Conservation (phyloP, 1,284 basidiomycete species). For the Inonotus obliquus region DNA sequence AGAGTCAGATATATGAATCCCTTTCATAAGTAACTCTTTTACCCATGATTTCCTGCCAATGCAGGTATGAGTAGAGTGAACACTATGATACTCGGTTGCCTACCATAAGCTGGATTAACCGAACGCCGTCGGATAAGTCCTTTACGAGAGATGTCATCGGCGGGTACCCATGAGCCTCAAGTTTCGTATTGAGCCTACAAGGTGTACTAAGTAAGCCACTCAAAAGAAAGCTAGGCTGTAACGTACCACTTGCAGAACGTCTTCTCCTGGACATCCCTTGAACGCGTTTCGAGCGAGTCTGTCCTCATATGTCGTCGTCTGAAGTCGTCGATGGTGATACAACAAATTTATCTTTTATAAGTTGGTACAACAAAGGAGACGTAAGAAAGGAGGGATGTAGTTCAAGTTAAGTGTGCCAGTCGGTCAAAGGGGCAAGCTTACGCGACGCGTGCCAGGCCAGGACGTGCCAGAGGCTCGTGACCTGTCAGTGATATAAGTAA, state of each 20-base stretch:
- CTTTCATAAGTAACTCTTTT: slow-evolving; percentile 19
- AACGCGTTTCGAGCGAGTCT: slow-evolving; percentile 58
- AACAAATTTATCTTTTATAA: background rate
- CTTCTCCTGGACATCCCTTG: slow-evolving; percentile 63
- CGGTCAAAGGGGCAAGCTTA: background rate
- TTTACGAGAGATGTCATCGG: slow-evolving; percentile 89
- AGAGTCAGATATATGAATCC: slow-evolving; percentile 13
- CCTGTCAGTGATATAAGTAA: too few species aligned
- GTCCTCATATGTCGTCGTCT: background rate
- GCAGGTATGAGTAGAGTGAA: slow-evolving; percentile 10
- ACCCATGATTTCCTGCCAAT: slow-evolving; percentile 88
- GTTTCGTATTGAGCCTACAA: slow-evolving; percentile 88
- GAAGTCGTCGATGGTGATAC: background rate
- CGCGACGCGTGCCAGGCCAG: slow-evolving; percentile 76
- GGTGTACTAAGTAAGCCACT: slow-evolving; percentile 5
- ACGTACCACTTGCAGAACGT: slow-evolving; percentile 86
- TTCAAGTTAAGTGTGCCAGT: background rate
- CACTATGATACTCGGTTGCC: background rate
- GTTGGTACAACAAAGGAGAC: slow-evolving; percentile 84
- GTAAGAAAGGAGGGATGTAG: slow-evolving; percentile 16
- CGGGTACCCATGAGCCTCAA: slow-evolving; percentile 80
- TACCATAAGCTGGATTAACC: slow-evolving; percentile 87
- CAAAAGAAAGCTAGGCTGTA: slow-evolving; percentile 8
- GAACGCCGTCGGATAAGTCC: slow-evolving; percentile 93
- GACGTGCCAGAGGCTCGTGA: too few species aligned